Percentiles rank a stretch among this genome's conserved stretches.
phyloP scores from a whole-genome alignment of 768 basidiomycete genomes.

The Russula earlei region DNA sequence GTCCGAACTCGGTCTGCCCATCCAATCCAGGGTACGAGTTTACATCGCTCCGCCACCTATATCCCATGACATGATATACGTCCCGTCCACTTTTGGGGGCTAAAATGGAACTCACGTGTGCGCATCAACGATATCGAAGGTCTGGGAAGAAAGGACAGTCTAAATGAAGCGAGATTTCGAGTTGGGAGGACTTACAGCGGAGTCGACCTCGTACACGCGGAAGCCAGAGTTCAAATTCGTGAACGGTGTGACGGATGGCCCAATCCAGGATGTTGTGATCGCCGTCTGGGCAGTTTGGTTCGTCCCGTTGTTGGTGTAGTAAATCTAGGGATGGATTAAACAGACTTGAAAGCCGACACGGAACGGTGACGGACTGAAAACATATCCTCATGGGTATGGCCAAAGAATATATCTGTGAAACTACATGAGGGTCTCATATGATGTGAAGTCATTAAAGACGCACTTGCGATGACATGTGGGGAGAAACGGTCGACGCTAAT shows the following conservation, averaged over 20 bases:
- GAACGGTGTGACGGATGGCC: conserved; percentile 58
- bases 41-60: conserved; percentile 59
- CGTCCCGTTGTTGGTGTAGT: conserved; percentile 64
- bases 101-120: conserved; percentile 46
- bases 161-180: background rate
- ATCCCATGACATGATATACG: background rate
- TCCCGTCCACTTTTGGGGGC: background rate
- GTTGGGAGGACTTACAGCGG: conserved; percentile 37
- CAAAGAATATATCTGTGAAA: conserved; percentile 56
- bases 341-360: background rate
- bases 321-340: conserved; percentile 37
- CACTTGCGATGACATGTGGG: conserved; percentile 68
- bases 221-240: conserved; percentile 71
- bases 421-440: conserved; percentile 3
- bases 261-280: conserved; percentile 49
- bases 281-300: conserved; percentile 47
- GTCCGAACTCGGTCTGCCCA: conserved; percentile 44
- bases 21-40: conserved; percentile 50
- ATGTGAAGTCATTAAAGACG: conserved; percentile 23
- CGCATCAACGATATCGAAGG: conserved; percentile 70
- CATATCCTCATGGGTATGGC: conserved; percentile 71
- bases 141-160: conserved; percentile 31
- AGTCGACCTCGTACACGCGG: conserved; percentile 63
- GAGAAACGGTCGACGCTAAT: conserved; percentile 62
- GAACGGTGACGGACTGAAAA: conserved; percentile 36